Base-by-base conservation (phyloP, 2,329 filamentous ascomycete genomes). In the Pseudocercospora cruenta region DNA sequence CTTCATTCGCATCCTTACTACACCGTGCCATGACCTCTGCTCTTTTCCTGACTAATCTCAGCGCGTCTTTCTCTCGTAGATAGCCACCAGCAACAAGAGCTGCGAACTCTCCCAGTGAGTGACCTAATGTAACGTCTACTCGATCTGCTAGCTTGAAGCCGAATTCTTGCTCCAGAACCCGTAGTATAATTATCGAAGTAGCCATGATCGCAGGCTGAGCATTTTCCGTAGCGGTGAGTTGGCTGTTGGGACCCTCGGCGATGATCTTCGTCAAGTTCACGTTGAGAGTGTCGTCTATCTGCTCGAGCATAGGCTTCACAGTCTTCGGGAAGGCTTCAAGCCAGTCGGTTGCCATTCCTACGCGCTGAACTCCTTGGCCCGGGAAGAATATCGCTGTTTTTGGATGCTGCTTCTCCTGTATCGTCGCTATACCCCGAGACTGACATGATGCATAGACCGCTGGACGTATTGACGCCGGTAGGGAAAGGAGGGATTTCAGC, bases 121-220 rank as follows among this genome's bases (percentile, higher is more conserved):
- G 94, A 9, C 94, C 94, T 24, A 97, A 84, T 0, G 91, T 92
- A 39, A 96, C 88, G 79, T 97, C 92, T 51, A 93, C 89, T 66
- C 90, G 85, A 63, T 91, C 87, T 8, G 83, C 80, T 6, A 89
- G 86, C 64, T 87, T 84, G 80, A 97, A 96, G 47, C 86, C 88
- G 76, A 94, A 97, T 71, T 97, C 92, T 67, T 87, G 83, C 81
- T 97, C 93, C 69, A 98, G 85, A 67, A 97, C 89, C 63, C 92
- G 90, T 62, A 97, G 85, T 75, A 97, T 96, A 66, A 97, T 86
- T 75, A 97, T 89, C 28, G 92, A 96, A 3, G 93, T 95, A 14
- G 93, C 92, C 93, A 98, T 96, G 79, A 97, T 97, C 73, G 94
- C 94, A 1, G 94, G 94, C 79, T 98, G 94, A 3, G 94, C 91